These are phyloP conservation scores for Waitea zeae DNA, from an alignment of 1,284 basidiomycete genomes.

Conservation along the genomic window DNA sequence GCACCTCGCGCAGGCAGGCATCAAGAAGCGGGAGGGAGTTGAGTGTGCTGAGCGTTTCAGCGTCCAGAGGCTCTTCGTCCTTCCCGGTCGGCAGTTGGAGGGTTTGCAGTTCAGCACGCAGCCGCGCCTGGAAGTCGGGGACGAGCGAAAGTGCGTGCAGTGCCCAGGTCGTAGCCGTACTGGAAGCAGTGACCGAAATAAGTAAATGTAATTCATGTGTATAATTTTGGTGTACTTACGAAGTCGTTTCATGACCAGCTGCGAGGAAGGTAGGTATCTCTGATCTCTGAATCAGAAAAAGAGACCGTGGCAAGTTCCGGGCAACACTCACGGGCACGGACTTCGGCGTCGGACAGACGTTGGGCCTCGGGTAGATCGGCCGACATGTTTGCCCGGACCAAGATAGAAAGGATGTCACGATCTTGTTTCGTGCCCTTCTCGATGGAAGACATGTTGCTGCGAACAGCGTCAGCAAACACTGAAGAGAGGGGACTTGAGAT, in stretches of 20 bases:
- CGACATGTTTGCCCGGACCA: too few relatives aligned
- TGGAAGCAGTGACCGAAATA: conserved; percentile 23
- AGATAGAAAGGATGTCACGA: too few relatives aligned
- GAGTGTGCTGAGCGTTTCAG: conserved; percentile 18
- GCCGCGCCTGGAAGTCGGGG: conserved; percentile 21
- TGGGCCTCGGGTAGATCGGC: conserved; percentile 36
- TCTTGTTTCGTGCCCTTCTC: too few relatives aligned
- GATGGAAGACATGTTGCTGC: too few relatives aligned
- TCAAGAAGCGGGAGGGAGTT: conserved; percentile 27
- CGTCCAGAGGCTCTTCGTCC: conserved; percentile 16
- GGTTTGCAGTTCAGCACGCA: conserved; percentile 24
- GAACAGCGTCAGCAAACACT: too few relatives aligned
- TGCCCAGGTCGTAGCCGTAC: too few relatives aligned
- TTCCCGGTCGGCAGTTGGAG: conserved; percentile 11
- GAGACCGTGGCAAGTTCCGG: too few relatives aligned
- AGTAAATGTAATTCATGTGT: background rate
- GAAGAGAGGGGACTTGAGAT: too few relatives aligned
- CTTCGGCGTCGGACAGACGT: conserved; percentile 53
- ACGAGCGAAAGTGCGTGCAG: conserved; percentile 21
- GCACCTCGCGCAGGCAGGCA: conserved; percentile 22
- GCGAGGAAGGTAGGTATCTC: conserved; percentile 44
- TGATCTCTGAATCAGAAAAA: too few relatives aligned
- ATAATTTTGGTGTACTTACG: too few relatives aligned
- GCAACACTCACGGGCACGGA: conserved; percentile 49
- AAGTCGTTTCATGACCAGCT: conserved; percentile 66